A percentile compares a stretch with the other conserved stretches of the same genome.
Evolutionary conservation across 495 filamentous ascomycete species (phyloP).

Genomic region (Penicillium goetzii): DNA sequence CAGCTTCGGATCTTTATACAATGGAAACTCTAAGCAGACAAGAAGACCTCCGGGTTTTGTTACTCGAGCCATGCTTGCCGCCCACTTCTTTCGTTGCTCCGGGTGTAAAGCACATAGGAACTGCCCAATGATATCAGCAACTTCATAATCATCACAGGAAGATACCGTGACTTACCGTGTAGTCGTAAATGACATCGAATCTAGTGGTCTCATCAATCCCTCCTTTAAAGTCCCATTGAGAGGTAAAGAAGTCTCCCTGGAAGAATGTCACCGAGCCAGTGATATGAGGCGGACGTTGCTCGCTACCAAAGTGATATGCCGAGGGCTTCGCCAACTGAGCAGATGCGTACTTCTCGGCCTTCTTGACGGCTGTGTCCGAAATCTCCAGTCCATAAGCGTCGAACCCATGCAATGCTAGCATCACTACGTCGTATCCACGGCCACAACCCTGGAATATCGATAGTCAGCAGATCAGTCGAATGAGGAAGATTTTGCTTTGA

Average conservation of each 20-base stretch:
- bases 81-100: slow-evolving; percentile 35
- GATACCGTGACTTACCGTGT: slow-evolving; percentile 57
- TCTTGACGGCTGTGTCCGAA: slow-evolving; percentile 28
- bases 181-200: slow-evolving; percentile 80
- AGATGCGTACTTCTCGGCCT: slow-evolving; percentile 25
- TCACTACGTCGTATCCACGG: slow-evolving; percentile 38
- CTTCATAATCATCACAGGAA: neutral
- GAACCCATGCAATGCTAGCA: slow-evolving; percentile 38
- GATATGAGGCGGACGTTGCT: neutral
- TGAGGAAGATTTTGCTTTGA: neutral
- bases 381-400: slow-evolving; percentile 35
- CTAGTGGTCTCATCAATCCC: slow-evolving; percentile 34
- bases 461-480: neutral
- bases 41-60: slow-evolving; percentile 35
- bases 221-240: slow-evolving; percentile 46
- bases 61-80: slow-evolving; percentile 38
- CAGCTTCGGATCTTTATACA: slow-evolving; percentile 41
- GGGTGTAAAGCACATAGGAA: slow-evolving; percentile 51
- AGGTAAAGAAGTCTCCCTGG: slow-evolving; percentile 66
- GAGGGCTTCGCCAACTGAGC: slow-evolving; percentile 21
- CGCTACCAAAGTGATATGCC: slow-evolving; percentile 26
- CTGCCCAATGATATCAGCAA: slow-evolving; percentile 20
- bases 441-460: slow-evolving; percentile 33
- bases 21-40: slow-evolving; percentile 50
- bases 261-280: slow-evolving; percentile 51